phyloP scores from a whole-genome alignment of 805 yeast genomes.

The Pichia pseudocactophila region DNA sequence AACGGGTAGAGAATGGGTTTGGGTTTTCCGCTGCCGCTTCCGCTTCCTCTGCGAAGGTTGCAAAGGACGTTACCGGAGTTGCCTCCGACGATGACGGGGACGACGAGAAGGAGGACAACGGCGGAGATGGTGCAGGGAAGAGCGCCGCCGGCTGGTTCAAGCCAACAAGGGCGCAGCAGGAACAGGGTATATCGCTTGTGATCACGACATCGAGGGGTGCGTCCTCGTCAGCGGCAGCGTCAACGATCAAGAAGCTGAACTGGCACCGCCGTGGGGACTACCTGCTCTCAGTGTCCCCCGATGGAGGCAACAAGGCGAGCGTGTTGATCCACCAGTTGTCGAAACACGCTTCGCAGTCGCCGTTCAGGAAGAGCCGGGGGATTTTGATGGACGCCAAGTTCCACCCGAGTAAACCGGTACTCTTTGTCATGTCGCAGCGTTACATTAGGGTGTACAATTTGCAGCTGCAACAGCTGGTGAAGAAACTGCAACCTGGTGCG shows the following conservation, averaged over 20 bases:
- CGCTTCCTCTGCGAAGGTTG: slow-evolving; percentile 24
- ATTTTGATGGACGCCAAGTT: slow-evolving; percentile 92
- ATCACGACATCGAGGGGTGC: slow-evolving; percentile 42
- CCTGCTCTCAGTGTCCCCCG: slow-evolving; percentile 94
- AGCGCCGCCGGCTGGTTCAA: slow-evolving; percentile 76
- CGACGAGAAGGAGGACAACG: slow-evolving; percentile 12
- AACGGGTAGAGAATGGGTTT: slow-evolving; percentile 82
- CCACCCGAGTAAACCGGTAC: slow-evolving; percentile 93
- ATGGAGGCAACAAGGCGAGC: slow-evolving; percentile 67
- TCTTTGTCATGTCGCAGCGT: slow-evolving; percentile 90
- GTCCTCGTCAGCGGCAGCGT: slow-evolving; percentile 37
- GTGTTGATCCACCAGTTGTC: slow-evolving; percentile 92
- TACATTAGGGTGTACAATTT: slow-evolving; percentile 86
- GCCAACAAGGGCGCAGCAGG: slow-evolving; percentile 55
- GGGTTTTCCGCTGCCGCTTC: slow-evolving; percentile 59
- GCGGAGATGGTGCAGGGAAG: slow-evolving; percentile 27
- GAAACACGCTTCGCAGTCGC: slow-evolving; percentile 90
- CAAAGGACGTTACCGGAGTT: slow-evolving; percentile 24
- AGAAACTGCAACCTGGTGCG: slow-evolving; percentile 89
- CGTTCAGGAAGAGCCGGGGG: slow-evolving; percentile 88
- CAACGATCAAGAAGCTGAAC: slow-evolving; percentile 68
- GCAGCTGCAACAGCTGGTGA: slow-evolving; percentile 72
- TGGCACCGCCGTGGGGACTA: slow-evolving; percentile 99
- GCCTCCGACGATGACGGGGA: slow-evolving; percentile 34
- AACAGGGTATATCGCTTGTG: slow-evolving; percentile 62